These are phyloP conservation scores for Hypericum perforatum DNA, from an alignment of 345 rosid genomes.

Conservation along the genomic window DNA sequence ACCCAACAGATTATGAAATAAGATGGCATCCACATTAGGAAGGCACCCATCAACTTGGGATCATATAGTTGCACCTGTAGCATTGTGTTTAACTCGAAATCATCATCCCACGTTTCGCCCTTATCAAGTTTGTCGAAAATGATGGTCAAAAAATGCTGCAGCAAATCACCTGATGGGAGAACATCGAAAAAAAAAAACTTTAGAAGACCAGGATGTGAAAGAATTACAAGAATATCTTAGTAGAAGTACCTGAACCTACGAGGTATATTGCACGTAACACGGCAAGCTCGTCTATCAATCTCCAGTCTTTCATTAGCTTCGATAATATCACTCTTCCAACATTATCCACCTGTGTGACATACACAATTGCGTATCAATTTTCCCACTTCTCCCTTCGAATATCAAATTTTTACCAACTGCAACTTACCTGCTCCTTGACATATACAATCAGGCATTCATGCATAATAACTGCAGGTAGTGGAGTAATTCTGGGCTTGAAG, in stretches of 20 bases:
- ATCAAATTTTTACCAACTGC: not conserved
- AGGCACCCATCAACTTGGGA: not conserved
- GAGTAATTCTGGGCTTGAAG: constrained; percentile 46
- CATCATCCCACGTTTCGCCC: constrained; percentile 89
- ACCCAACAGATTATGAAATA: too few relatives aligned
- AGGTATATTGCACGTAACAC: constrained; percentile 89
- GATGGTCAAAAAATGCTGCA: constrained; percentile 84
- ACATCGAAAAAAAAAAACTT: constrained; percentile 13
- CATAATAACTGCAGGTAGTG: constrained; percentile 71
- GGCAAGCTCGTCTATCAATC: constrained; percentile 94
- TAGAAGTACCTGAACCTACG: constrained; percentile 75
- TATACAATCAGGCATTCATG: constrained; percentile 73
- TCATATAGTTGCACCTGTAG: constrained; percentile 53
- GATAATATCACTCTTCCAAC: constrained; percentile 68
- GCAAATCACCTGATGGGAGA: constrained; percentile 65
- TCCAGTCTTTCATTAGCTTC: constrained; percentile 89
- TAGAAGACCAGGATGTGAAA: constrained; percentile 9
- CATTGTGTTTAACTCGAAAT: constrained; percentile 78
- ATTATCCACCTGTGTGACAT: constrained; percentile 50
- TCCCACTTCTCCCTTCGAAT: too few relatives aligned
- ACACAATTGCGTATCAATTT: constrained; percentile 8
- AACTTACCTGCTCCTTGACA: constrained; percentile 67
- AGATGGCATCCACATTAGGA: not conserved
- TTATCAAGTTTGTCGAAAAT: constrained; percentile 70
- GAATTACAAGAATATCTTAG: constrained; percentile 12